These are phyloP conservation scores for Lactarius quietus DNA, from an alignment of 768 basidiomycete species.

Conservation along the genomic window DNA sequence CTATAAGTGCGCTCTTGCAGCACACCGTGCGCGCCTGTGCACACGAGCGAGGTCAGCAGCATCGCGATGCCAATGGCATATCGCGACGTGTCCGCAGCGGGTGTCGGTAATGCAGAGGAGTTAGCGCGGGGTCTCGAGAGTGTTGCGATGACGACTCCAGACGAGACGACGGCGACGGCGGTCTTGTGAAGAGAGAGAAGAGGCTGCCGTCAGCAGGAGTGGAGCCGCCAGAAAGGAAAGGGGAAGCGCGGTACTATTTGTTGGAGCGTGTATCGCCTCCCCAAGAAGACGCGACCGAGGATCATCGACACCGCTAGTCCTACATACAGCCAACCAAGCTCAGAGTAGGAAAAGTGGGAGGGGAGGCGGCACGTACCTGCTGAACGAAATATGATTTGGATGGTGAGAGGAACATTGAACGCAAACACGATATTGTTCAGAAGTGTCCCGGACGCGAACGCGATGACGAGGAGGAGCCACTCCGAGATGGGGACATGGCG, in stretches of 20 bases:
- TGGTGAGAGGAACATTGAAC: constrained; percentile 68
- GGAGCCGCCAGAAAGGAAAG: neutral
- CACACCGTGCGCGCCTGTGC: constrained; percentile 65
- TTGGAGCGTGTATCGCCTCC: constrained; percentile 18
- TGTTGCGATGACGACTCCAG: constrained; percentile 70
- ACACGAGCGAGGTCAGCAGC: constrained; percentile 60
- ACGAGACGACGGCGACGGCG: constrained; percentile 63
- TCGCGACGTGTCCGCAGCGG: constrained; percentile 28
- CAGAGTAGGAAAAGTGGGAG: neutral
- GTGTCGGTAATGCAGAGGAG: constrained; percentile 23
- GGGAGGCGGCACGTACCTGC: constrained; percentile 50
- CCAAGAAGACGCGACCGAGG: constrained; percentile 22
- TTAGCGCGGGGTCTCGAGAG: constrained; percentile 50
- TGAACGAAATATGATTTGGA: constrained; percentile 83
- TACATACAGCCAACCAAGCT: neutral
- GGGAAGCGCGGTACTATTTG: constrained; percentile 10
- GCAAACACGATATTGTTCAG: constrained; percentile 83
- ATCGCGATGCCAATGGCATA: constrained; percentile 69
- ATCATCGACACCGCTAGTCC: constrained; percentile 27
- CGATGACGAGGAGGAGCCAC: constrained; percentile 70
- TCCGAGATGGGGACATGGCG: constrained; percentile 62
- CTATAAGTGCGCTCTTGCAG: constrained; percentile 75
- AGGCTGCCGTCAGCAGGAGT: constrained; percentile 1
- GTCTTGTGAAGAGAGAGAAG: constrained; percentile 37
- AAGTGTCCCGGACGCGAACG: constrained; percentile 62